These are phyloP conservation scores for Colletotrichum sp. DNA, from an alignment of 2,329 filamentous ascomycete species.

Conservation along the genomic window DNA sequence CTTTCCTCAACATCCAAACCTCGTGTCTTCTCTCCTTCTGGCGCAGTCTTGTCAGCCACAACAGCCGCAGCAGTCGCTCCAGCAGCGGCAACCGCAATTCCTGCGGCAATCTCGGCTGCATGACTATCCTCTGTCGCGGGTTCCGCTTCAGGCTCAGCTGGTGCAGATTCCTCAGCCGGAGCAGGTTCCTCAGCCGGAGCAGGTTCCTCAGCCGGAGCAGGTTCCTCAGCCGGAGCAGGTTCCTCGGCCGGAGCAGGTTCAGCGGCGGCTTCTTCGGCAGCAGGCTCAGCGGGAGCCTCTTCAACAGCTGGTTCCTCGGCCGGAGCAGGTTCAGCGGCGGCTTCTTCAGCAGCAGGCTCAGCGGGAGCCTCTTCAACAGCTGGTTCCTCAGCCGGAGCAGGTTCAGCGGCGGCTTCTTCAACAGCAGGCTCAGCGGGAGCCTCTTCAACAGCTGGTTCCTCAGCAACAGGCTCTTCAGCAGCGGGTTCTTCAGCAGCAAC, in stretches of 20 bases:
- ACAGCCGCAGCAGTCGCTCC: not conserved
- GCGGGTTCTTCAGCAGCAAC: not conserved
- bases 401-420: not conserved
- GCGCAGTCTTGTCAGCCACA: not conserved
- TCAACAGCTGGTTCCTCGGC: not conserved
- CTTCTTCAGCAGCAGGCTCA: not conserved
- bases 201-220: not conserved
- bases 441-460: not conserved
- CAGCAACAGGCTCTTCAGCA: not conserved
- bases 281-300: not conserved
- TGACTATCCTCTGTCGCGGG: not conserved
- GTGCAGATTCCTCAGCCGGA: not conserved
- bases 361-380: not conserved
- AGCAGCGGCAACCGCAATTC: not conserved
- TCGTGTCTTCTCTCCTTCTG: slow-evolving; percentile 3
- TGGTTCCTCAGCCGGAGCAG: not conserved
- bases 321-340: not conserved
- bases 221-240: too few relatives aligned
- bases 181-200: not conserved
- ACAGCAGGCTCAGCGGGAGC: not conserved
- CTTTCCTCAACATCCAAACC: slow-evolving; percentile 21
- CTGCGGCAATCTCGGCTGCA: not conserved
- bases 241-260: too few relatives aligned
- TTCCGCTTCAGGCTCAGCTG: not conserved
- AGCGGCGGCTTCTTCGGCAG: not conserved